Conservation (phyloP, 495 filamentous ascomycete genomes). For the Cetradonia linearis region DNA sequence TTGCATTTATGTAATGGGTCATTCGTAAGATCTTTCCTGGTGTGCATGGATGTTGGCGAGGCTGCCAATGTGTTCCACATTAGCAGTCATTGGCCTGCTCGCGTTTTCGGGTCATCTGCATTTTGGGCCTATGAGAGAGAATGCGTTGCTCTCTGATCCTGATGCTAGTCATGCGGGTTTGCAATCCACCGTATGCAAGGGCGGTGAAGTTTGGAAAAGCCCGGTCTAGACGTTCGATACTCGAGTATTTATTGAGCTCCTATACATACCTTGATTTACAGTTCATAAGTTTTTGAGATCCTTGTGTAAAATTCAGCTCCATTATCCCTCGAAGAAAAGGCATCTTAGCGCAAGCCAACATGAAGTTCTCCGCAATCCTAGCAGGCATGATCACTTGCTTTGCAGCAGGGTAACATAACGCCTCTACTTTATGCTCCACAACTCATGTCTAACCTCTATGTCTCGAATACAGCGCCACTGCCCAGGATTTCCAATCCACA, state of each 20-base stretch:
- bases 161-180: no score
- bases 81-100: background rate
- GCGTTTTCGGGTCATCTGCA: background rate
- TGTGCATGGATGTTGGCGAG: no score
- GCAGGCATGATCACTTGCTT: conserved; percentile 11
- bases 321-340: background rate
- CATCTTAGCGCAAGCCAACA: background rate
- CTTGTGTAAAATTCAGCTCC: background rate
- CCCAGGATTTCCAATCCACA: conserved; percentile 1
- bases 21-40: no score
- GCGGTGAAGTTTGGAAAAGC: background rate
- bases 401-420: background rate
- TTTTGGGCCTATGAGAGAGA: no score
- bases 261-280: background rate
- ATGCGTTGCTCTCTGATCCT: no score
- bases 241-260: background rate
- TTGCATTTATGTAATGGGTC: no score
- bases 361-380: conserved; percentile 2
- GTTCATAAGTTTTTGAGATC: no score
- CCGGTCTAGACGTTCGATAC: background rate
- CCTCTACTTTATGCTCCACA: background rate
- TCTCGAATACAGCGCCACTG: background rate
- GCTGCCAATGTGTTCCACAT: background rate
- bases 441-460: background rate
- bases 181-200: background rate